Conservation (phyloP, 371 early-diverging fungal genomes). For the Parasitella parasitica region DNA sequence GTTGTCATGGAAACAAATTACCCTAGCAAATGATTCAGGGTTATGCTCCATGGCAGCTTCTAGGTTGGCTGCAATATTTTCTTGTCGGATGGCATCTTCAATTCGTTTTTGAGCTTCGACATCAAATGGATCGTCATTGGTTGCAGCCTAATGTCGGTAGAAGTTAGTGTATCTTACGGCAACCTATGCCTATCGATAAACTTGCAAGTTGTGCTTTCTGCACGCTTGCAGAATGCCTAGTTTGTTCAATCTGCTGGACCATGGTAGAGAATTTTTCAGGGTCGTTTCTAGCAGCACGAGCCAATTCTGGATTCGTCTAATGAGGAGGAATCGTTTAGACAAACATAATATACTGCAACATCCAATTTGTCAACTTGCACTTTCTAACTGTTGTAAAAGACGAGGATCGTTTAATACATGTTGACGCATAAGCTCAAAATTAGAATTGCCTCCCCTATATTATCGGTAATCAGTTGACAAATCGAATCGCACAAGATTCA, state of each 20-base stretch:
- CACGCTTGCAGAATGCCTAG: constrained; percentile 56
- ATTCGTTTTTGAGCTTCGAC: constrained; percentile 89
- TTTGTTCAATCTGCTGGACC: constrained; percentile 65
- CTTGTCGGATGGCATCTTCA: constrained; percentile 86
- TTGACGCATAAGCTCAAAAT: constrained; percentile 76
- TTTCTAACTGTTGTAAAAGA: constrained; percentile 62
- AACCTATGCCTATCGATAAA: background rate
- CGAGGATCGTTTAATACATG: constrained; percentile 70
- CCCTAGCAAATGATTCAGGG: constrained; percentile 91
- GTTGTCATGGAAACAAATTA: constrained; percentile 12
- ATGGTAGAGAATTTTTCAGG: constrained; percentile 66
- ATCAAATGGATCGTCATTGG: constrained; percentile 84
- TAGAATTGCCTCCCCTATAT: constrained; percentile 23
- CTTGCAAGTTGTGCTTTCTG: constrained; percentile 57
- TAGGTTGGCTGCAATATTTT: constrained; percentile 85
- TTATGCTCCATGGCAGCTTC: constrained; percentile 93
- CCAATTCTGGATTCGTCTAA: constrained; percentile 73
- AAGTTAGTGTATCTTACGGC: background rate
- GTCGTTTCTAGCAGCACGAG: constrained; percentile 65
- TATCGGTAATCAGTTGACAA: background rate
- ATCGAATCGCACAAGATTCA: background rate
- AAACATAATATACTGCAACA: background rate
- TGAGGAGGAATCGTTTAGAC: background rate
- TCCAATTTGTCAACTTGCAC: constrained; percentile 32
- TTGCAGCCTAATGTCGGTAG: constrained; percentile 13